A percentile compares a stretch with the other conserved stretches of the same genome.
Evolutionary conservation across 306 rosid genomes (phyloP).

Genomic region (Urtica urens): DNA sequence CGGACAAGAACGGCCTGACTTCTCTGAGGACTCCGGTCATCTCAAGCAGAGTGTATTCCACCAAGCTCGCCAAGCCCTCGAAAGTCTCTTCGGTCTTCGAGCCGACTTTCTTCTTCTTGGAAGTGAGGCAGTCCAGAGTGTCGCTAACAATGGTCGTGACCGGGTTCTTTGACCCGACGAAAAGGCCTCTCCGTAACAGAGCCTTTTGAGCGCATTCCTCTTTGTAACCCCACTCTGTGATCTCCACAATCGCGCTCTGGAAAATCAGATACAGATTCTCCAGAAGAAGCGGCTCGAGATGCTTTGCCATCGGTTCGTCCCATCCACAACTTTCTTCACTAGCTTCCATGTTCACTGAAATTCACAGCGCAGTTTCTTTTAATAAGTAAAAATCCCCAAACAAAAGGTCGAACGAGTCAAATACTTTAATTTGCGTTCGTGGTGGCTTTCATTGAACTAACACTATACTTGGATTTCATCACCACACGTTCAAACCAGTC

Average conservation of each 20-base stretch:
- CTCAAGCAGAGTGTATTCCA: constrained; percentile 43
- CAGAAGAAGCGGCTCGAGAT: constrained; percentile 38
- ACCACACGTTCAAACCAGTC: too few species aligned
- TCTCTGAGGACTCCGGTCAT: constrained; percentile 46
- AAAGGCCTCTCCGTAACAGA: constrained; percentile 41
- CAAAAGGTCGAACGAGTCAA: constrained; percentile 6
- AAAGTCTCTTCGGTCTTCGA: constrained; percentile 19
- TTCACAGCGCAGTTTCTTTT: constrained; percentile 5
- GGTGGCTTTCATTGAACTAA: too few species aligned
- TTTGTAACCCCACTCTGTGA: constrained; percentile 37
- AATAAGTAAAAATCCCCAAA: constrained; percentile 6
- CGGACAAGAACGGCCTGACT: constrained; percentile 45
- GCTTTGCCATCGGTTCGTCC: constrained; percentile 38
- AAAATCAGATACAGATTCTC: constrained; percentile 38
- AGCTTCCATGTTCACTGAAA: constrained; percentile 12
- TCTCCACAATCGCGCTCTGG: constrained; percentile 26
- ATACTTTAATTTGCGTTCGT: too few species aligned
- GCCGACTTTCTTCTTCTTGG: background rate
- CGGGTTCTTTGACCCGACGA: constrained; percentile 30
- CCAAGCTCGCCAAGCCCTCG: constrained; percentile 32
- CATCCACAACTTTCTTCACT: constrained; percentile 29
- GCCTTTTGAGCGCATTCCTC: constrained; percentile 26
- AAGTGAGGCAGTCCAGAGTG: constrained; percentile 14
- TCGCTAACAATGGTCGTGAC: constrained; percentile 23
- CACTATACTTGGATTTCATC: too few species aligned